Base-by-base conservation (phyloP, 495 filamentous ascomycete species). In the Copromyces sp. region DNA sequence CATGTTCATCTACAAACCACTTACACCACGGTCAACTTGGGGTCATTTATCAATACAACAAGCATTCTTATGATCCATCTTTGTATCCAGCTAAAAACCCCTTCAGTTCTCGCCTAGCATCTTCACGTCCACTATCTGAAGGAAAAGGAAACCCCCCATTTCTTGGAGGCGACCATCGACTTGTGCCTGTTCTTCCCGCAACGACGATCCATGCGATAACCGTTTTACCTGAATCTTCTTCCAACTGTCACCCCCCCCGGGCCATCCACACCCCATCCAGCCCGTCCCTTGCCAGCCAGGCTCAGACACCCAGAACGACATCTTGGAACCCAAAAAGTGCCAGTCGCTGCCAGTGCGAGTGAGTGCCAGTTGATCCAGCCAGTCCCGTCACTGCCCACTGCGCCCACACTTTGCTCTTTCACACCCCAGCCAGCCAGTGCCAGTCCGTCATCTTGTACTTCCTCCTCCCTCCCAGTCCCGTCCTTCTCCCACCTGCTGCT, bases 1-100 rank as follows among this genome's bases (percentile, higher is more conserved):
- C 12, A 65, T 53, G 38, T 71, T 39, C 70, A 72, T 74, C 38
- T 37, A n/a, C 39, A 44, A 59, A 71, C 69, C 68, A 41, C 32
- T 59, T 40, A 68, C 74, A 70, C 53, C 44, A 39, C 40, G 29
- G 35, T 20, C 53, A 32, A 2, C 70, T 39, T 61, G n/a, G n/a
- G 71, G 42, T 38, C 3, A 73, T 68, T 35, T 35, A 37, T 65
- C 39, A 40, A 35, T 35, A 65, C 53, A 65, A 65, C 14, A 14
- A 65, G 29, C 53, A 65, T 35, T 2, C 6, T 35, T 17, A 35
- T 35, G 14, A 65, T 17, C 14, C 6, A 35, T 32, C 29, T 35
- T 61, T 65, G 53, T 65, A 16, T 65, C 14, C 32, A 59, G n/a
- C 45, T 24, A 9, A 24, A 24, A 24, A 24, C 24, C 20, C 20